phyloP scores from a whole-genome alignment of 345 rosid species.

The Brassica cretica region DNA sequence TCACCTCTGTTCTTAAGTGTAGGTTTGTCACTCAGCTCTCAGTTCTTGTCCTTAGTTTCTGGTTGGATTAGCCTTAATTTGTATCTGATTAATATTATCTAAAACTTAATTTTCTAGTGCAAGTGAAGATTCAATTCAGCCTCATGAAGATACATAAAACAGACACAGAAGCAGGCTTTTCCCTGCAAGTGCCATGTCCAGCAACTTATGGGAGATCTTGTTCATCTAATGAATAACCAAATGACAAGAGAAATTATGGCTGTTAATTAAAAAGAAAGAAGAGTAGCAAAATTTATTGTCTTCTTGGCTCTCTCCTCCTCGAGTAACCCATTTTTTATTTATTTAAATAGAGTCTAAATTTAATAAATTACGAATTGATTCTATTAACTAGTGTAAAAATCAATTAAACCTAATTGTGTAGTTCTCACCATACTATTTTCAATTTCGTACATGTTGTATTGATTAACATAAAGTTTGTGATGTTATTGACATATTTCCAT shows the following conservation, averaged over 20 bases:
- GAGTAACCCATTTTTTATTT: constrained; percentile 43
- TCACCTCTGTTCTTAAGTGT: background rate
- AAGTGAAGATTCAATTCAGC: background rate
- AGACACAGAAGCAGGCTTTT: background rate
- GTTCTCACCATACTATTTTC: too few relatives aligned
- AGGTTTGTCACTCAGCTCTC: constrained; percentile 4
- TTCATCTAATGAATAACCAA: constrained; percentile 26
- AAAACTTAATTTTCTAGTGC: constrained; percentile 8
- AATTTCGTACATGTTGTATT: too few relatives aligned
- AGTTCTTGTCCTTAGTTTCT: constrained; percentile 3
- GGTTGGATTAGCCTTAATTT: background rate
- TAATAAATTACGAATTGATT: too few relatives aligned
- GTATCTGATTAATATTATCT: constrained; percentile 6
- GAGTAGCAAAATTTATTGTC: constrained; percentile 29
- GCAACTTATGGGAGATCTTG: constrained; percentile 21
- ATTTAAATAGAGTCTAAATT: too few relatives aligned
- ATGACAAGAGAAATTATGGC: constrained; percentile 16
- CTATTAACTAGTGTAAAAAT: too few relatives aligned
- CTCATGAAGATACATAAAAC: constrained; percentile 2
- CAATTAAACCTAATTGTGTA: too few relatives aligned
- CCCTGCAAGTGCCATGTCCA: constrained; percentile 3
- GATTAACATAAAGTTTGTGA: too few relatives aligned
- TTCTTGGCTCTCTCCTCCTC: constrained; percentile 35
- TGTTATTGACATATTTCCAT: too few relatives aligned
- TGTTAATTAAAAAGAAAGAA: constrained; percentile 13